phyloP scores from a whole-genome alignment of 805 yeast genomes.

The Cyberlindnera nakhonratchasimensis region DNA sequence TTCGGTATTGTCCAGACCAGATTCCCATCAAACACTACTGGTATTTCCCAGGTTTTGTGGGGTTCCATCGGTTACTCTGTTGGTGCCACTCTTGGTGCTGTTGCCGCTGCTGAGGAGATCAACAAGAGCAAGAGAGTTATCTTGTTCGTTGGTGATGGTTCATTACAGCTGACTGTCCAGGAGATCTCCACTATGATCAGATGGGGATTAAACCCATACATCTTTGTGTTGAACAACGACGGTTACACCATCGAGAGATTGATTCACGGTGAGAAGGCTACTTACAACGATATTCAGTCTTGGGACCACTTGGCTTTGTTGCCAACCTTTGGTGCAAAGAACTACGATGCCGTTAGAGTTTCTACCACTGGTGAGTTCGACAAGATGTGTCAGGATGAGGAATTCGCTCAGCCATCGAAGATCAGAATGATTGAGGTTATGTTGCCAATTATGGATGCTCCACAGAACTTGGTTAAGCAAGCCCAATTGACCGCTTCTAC shows the following conservation, averaged over 20 bases:
- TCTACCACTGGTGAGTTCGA: constrained; percentile 57
- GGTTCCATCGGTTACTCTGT: constrained; percentile 72
- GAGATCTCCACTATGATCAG: constrained; percentile 67
- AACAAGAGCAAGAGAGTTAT: constrained; percentile 60
- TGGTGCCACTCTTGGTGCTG: constrained; percentile 67
- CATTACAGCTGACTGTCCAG: constrained; percentile 70
- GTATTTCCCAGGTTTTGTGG: constrained; percentile 74
- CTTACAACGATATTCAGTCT: constrained; percentile 62
- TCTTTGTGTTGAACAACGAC: constrained; percentile 65
- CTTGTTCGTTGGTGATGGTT: constrained; percentile 73
- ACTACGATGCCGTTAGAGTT: constrained; percentile 53
- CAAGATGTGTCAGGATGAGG: constrained; percentile 42
- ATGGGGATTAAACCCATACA: constrained; percentile 64
- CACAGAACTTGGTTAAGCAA: constrained; percentile 60
- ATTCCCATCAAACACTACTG: constrained; percentile 59
- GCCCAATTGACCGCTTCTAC: constrained; percentile 56
- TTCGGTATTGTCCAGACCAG: constrained; percentile 66
- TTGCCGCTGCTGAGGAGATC: constrained; percentile 62
- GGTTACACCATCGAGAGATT: constrained; percentile 76
- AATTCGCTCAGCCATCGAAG: constrained; percentile 52
- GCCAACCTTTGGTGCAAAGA: constrained; percentile 46
- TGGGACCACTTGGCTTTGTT: constrained; percentile 63
- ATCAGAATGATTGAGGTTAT: constrained; percentile 65
- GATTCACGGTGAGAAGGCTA: constrained; percentile 65
- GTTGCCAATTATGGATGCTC: constrained; percentile 70